Evolutionary conservation across 768 basidiomycete species (phyloP), one percentile per base, ranked within the genome.

Genomic region (Russula brevipes): DNA sequence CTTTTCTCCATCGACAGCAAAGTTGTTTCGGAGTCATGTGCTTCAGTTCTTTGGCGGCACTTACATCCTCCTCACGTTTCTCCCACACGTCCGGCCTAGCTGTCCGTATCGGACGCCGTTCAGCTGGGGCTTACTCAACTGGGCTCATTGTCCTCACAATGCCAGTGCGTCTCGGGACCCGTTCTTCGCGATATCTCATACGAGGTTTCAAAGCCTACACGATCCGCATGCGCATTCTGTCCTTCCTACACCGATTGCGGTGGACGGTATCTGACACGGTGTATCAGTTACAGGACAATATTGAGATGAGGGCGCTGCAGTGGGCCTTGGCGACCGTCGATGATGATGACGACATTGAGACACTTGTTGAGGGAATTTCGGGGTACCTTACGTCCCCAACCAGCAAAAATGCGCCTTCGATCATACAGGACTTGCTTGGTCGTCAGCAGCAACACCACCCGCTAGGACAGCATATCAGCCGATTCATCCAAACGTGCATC

Each of bases 281-380:
- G 24, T n/a, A 19, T 11, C 41, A n/a, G 9, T 19, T 24, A 10
- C 54, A 56, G 16, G 47, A 50, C 16, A 12, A 35, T 2, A 54
- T 64, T n/a, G 63, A 64, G 17, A 36, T 5, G 33, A 49, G 12
- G 8, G 59, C 63, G 17, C 54, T 64, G 8, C 36, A 30, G 31
- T 62, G 63, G 63, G 24, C 39, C 12, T 16, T 50, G n/a, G 45
- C 31, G 39, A 55, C 53, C 10, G 35, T 64, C 17, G 50, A 46
- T 24, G 42, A 63, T 2, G 63, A 64, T 42, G 54, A 51, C 17
- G 54, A 55, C 31, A 50, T 61, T 24, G 63, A 61, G 59, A 45
- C 54, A 12, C 33, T 62, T 39, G 14, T 64, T 16, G 63, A 64
- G 16, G 63, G 63, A 9, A 64, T 64, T 7, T 52, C 59, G 3